phyloP scores from a whole-genome alignment of 306 rosid species.

The Prunus fruticosa region DNA sequence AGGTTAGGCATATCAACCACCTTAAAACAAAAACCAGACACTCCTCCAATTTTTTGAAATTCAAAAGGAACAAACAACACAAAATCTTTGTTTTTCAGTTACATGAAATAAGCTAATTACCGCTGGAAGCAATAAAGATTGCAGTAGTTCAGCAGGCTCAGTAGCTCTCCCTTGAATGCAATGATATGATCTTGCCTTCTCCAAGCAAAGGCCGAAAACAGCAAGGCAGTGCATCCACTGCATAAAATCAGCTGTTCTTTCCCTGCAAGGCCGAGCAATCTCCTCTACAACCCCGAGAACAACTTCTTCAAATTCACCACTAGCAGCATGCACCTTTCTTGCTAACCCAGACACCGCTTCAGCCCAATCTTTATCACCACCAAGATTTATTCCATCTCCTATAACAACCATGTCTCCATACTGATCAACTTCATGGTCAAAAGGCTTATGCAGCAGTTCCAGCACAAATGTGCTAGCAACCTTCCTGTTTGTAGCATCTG shows the following conservation, averaged over 20 bases:
- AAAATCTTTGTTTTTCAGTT: not conserved
- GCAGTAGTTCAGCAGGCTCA: constrained; percentile 64
- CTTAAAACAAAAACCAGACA: constrained; percentile 9
- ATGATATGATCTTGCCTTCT: constrained; percentile 62
- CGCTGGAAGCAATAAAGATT: constrained; percentile 84
- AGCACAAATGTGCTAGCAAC: constrained; percentile 70
- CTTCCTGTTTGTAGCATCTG: constrained; percentile 81
- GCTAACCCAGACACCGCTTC: constrained; percentile 69
- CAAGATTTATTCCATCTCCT: constrained; percentile 91
- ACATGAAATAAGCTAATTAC: constrained; percentile 35
- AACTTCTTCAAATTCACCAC: constrained; percentile 86
- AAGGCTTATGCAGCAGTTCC: constrained; percentile 80
- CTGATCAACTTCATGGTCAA: constrained; percentile 75
- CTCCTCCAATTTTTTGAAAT: not conserved
- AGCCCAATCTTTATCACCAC: constrained; percentile 96
- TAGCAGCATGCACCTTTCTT: constrained; percentile 72
- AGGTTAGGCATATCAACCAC: not conserved
- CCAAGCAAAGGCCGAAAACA: constrained; percentile 73
- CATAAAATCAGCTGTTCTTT: constrained; percentile 77
- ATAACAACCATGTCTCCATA: constrained; percentile 74
- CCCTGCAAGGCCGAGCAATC: constrained; percentile 88
- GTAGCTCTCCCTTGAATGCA: constrained; percentile 57
- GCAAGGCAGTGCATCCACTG: constrained; percentile 94
- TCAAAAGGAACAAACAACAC: not conserved
- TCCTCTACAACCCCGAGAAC: constrained; percentile 63